Conservation (phyloP, 805 yeast genomes). For the Candida chauliodis region DNA sequence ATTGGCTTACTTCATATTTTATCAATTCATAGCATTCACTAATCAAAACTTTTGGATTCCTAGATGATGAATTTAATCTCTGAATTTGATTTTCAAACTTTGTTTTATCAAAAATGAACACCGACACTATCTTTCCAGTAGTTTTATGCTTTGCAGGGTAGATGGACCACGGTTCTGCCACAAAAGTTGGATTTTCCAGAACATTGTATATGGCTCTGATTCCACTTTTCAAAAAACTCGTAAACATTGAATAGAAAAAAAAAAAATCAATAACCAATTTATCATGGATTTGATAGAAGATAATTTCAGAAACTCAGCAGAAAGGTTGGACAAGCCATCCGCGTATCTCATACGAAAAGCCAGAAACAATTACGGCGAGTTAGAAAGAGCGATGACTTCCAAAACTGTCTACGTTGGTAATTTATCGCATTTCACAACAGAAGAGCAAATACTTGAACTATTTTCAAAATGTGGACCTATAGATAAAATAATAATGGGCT, state of each 20-base stretch:
- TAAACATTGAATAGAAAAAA: slow-evolving; percentile 39
- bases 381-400: slow-evolving; percentile 62
- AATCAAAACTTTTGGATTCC: slow-evolving; percentile 46
- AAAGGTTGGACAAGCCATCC: slow-evolving; percentile 70
- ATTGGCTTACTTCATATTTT: slow-evolving; percentile 61
- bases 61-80: slow-evolving; percentile 28
- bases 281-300: slow-evolving; percentile 39
- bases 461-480: slow-evolving; percentile 81
- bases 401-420: slow-evolving; percentile 90
- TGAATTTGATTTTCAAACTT: slow-evolving; percentile 57
- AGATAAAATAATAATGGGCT: slow-evolving; percentile 85
- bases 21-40: slow-evolving; percentile 66
- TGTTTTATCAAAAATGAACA: slow-evolving; percentile 82
- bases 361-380: slow-evolving; percentile 50
- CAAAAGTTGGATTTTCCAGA: slow-evolving; percentile 67
- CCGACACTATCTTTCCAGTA: slow-evolving; percentile 64
- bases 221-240: slow-evolving; percentile 49
- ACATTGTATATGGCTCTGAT: slow-evolving; percentile 66
- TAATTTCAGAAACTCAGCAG: slow-evolving; percentile 59
- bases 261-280: not conserved
- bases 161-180: slow-evolving; percentile 78
- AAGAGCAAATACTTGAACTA: slow-evolving; percentile 88
- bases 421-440: slow-evolving; percentile 85
- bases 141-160: slow-evolving; percentile 77
- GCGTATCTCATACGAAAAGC: slow-evolving; percentile 66